phyloP scores from a whole-genome alignment of 345 rosid species.

The Lenwebbia sp. region DNA sequence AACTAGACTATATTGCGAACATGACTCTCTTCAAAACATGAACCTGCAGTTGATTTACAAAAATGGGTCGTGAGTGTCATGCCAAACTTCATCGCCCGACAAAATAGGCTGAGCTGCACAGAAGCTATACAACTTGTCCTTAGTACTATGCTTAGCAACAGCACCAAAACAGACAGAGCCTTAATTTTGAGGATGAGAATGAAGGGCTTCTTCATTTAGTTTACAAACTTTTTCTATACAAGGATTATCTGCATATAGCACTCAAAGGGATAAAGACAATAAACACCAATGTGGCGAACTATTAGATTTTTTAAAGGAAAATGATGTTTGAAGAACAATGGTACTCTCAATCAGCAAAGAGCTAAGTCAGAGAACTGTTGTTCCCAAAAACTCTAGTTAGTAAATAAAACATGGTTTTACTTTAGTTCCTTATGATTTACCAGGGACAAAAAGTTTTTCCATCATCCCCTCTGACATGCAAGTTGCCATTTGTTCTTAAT shows the following conservation, averaged over 20 bases:
- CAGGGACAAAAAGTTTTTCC: neutral
- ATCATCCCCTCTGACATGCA: neutral
- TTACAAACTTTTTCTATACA: neutral
- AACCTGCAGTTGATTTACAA: neutral
- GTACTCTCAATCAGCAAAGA: neutral
- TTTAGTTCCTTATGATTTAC: neutral
- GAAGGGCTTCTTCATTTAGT: neutral
- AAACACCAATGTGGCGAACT: neutral
- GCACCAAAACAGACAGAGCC: neutral
- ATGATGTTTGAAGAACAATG: neutral
- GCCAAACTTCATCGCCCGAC: neutral
- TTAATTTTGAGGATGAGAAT: neutral
- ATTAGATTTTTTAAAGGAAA: neutral
- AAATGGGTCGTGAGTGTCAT: neutral
- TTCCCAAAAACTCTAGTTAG: neutral
- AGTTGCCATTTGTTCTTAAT: neutral
- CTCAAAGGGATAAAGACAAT: neutral
- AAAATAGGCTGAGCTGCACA: neutral
- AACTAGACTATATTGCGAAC: neutral
- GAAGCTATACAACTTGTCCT: neutral
- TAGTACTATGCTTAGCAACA: neutral
- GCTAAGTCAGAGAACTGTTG: neutral
- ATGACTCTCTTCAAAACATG: neutral
- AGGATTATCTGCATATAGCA: neutral
- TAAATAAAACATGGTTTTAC: neutral